These are phyloP conservation scores for Phyllostachys edulis DNA, from an alignment of 176 grass and related monocot species.

Conservation along the genomic window DNA sequence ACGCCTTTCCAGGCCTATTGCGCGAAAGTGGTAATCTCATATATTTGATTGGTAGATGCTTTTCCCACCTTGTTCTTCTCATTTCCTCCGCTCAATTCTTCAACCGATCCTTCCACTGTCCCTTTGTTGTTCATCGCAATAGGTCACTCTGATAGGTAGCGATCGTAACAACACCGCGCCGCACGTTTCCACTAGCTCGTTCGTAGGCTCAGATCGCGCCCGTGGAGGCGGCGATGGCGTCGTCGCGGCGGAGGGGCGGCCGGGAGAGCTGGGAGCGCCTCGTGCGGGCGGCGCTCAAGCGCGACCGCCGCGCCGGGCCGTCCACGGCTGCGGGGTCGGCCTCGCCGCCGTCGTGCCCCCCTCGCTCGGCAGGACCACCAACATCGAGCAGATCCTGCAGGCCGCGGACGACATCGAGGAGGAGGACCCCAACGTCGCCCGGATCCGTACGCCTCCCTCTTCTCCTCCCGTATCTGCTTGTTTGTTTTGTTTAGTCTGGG, in stretches of 20 bases:
- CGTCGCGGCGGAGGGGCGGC: conserved; percentile 39
- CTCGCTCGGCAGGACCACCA: conserved; percentile 62
- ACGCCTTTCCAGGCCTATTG: too few relatives aligned
- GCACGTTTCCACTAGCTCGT: too few relatives aligned
- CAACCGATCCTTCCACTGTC: too few relatives aligned
- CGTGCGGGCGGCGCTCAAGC: conserved; percentile 61
- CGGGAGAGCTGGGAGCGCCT: conserved; percentile 89
- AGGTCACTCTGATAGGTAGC: too few relatives aligned
- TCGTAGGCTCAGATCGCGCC: too few relatives aligned
- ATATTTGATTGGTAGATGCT: too few relatives aligned
- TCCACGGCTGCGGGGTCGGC: conserved; percentile 26
- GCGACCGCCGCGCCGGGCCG: conserved; percentile 35
- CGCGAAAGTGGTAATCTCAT: too few relatives aligned
- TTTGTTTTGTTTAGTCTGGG: neutral
- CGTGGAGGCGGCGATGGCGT: conserved; percentile 18
- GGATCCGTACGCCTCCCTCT: conserved; percentile 52
- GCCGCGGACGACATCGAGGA: conserved; percentile 79
- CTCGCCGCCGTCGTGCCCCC: conserved; percentile 57
- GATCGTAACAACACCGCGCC: too few relatives aligned
- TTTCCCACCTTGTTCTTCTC: too few relatives aligned
- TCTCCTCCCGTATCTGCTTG: neutral
- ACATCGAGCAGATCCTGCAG: conserved; percentile 90
- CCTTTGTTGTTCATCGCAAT: too few relatives aligned
- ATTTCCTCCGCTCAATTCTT: too few relatives aligned
- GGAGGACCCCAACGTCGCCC: conserved; percentile 78